Evolutionary conservation across 352 stramenopile species (phyloP).

Genomic region (Phytophthora pistaciae): DNA sequence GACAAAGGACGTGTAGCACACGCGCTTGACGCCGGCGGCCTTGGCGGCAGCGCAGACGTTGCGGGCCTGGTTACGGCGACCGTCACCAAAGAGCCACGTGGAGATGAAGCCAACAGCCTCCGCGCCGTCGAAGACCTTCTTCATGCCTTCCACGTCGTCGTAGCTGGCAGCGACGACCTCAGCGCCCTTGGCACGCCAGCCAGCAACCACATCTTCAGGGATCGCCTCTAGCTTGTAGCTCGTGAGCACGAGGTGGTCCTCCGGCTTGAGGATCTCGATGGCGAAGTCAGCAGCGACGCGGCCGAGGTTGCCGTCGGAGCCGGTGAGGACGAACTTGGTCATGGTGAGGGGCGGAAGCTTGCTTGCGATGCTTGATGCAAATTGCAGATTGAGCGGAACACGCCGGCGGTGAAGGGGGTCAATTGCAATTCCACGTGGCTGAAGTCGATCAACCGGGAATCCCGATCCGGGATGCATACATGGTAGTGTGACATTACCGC

Average conservation of each 20-base stretch:
- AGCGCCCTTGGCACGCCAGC: no score
- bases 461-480: no score
- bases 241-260: slow-evolving; percentile 21
- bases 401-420: no score
- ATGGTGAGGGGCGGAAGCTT: neutral
- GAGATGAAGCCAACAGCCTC: slow-evolving; percentile 24
- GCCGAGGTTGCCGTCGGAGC: slow-evolving; percentile 22
- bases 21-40: slow-evolving; percentile 16
- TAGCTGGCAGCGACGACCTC: slow-evolving; percentile 5
- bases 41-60: slow-evolving; percentile 14
- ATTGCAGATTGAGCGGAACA: slow-evolving; percentile 21
- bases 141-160: slow-evolving; percentile 25
- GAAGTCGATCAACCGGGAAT: neutral
- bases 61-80: slow-evolving; percentile 22
- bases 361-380: slow-evolving; percentile 6
- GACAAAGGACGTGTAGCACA: slow-evolving; percentile 23
- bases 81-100: slow-evolving; percentile 19
- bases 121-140: slow-evolving; percentile 22
- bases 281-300: slow-evolving; percentile 15
- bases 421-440: slow-evolving; percentile 2
- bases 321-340: slow-evolving; percentile 25
- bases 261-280: slow-evolving; percentile 15
- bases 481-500: neutral
- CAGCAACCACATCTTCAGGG: no score
- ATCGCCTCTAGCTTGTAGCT: slow-evolving; percentile 11